Base-by-base conservation (phyloP, 495 filamentous ascomycete genomes). In the Hypoxylon crocopeplum region DNA sequence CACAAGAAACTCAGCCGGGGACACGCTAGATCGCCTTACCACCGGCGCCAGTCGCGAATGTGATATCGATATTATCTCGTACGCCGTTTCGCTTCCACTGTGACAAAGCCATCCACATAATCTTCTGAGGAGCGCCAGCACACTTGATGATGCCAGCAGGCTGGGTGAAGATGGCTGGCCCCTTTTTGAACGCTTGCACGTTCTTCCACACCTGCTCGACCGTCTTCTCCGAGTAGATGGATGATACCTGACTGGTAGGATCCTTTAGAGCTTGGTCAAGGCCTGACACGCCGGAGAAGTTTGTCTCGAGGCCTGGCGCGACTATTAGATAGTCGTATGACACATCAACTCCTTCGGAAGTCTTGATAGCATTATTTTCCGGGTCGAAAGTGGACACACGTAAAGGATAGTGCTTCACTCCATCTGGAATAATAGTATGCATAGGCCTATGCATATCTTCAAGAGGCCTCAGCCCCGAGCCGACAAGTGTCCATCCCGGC, bases 401-500 rank as follows among this genome's bases (percentile, higher is more conserved):
- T 3, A 81, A 54, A 60, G 80, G 77, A 73, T 88, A 88, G 66
- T 86, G 81, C 59, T 83, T 83, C 34, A 88, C 75, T 58, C 86
- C 85, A 34, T 82, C 70, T 55, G 86, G 79, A 25, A 87, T 74
- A 19, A 87, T 67, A 46, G 70, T 69, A 10, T 72, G 68, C 32
- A 88, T 68, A 5, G 80, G 83, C 40, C 73, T 72, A 15, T 78
- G 78, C 38, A 86, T 74, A 1, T 82, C 75, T 34, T 84, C 69
- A 24, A 83, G 79, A 33, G 72, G 75, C 64, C 85, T 87, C 37
- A 89, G 76, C 11, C 86, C 86, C 20, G 85, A 84, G 39, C 83
- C 85, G 29, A 88, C 86, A 2, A 89, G 77, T 8, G 86, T 88
- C 86, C 86, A 89, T 48, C 86, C 86, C 2, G 86, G 85, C 69